Conservation (phyloP, 2,329 filamentous ascomycete genomes). For the Mycosphaerelloides madeirae region DNA sequence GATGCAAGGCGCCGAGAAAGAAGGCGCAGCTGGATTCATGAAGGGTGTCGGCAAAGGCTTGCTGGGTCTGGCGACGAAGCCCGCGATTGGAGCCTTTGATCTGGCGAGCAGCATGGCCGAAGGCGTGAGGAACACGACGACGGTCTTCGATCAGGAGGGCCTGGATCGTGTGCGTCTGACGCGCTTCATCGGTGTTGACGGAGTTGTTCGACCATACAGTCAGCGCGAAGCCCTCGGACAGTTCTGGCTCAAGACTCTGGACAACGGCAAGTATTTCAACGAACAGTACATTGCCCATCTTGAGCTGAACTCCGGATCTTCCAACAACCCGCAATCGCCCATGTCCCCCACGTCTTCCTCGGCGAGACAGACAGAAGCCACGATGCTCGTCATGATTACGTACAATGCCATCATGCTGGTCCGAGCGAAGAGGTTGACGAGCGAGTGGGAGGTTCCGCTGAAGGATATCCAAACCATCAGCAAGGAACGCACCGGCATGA, state of each 20-base stretch:
- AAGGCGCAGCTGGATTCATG: constrained; percentile 89
- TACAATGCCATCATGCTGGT: constrained; percentile 79
- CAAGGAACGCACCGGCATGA: constrained; percentile 92
- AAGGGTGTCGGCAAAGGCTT: constrained; percentile 96
- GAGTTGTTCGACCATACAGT: constrained; percentile 89
- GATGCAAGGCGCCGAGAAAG: constrained; percentile 90
- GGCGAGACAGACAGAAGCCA: constrained; percentile 26
- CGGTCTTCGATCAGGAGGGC: constrained; percentile 91
- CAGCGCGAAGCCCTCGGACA: constrained; percentile 94
- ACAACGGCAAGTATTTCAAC: constrained; percentile 96
- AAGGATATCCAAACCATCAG: constrained; percentile 96
- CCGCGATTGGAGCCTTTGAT: constrained; percentile 93
- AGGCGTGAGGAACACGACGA: constrained; percentile 97
- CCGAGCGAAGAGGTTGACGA: constrained; percentile 74
- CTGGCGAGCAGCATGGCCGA: constrained; percentile 95
- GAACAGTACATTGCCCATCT: constrained; percentile 96
- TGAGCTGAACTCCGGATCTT: constrained; percentile 63
- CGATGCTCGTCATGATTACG: constrained; percentile 64
- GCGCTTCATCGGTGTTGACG: constrained; percentile 86
- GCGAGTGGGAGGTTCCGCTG: constrained; percentile 92
- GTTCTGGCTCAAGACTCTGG: constrained; percentile 97
- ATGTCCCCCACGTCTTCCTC: constrained; percentile 8
- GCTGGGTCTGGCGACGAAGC: constrained; percentile 91
- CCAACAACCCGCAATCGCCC: constrained; percentile 53
- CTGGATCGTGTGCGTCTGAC: constrained; percentile 92